These are phyloP conservation scores for Pezizomycotina sp. DNA, from an alignment of 2,329 filamentous ascomycete genomes.

Conservation along the genomic window DNA sequence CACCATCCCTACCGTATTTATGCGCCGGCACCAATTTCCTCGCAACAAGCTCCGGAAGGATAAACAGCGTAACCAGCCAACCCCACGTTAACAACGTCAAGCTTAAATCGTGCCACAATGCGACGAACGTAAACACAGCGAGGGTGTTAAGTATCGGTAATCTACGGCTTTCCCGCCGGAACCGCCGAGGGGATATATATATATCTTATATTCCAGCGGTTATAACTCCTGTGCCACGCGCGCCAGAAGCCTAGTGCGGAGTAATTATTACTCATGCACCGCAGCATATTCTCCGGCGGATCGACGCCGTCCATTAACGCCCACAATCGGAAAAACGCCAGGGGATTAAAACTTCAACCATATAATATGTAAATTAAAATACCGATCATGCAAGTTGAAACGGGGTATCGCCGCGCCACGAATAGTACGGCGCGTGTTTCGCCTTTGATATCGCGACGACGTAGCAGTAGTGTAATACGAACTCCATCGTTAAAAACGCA, in stretches of 20 bases:
- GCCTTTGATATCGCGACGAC: constrained; percentile 80
- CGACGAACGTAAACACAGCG: constrained; percentile 86
- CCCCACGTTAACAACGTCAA: constrained; percentile 84
- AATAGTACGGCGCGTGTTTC: constrained; percentile 37
- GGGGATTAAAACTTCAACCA: constrained; percentile 95
- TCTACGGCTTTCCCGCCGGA: constrained; percentile 39
- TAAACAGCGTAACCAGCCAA: constrained; percentile 88
- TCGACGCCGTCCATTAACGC: constrained; percentile 77
- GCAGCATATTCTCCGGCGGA: constrained; percentile 93
- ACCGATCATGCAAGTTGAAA: constrained; percentile 80
- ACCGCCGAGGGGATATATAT: constrained; percentile 86
- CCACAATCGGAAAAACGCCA: constrained; percentile 99
- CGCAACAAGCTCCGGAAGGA: constrained; percentile 70
- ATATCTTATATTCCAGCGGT: constrained; percentile 86
- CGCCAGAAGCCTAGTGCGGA: constrained; percentile 86
- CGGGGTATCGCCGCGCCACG: constrained; percentile 67
- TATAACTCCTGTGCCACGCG: constrained; percentile 87
- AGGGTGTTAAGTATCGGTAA: constrained; percentile 60
- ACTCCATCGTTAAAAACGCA: constrained; percentile 71
- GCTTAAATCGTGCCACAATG: constrained; percentile 94
- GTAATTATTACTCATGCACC: constrained; percentile 91
- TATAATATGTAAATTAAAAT: constrained; percentile 91
- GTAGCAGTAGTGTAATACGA: constrained; percentile 82
- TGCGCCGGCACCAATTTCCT: constrained; percentile 53
- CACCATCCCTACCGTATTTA: constrained; percentile 53